Percentiles rank a stretch among this genome's conserved stretches.
Evolutionary conservation across 306 rosid species (phyloP).

Genomic region (Lathyrus aphaca): DNA sequence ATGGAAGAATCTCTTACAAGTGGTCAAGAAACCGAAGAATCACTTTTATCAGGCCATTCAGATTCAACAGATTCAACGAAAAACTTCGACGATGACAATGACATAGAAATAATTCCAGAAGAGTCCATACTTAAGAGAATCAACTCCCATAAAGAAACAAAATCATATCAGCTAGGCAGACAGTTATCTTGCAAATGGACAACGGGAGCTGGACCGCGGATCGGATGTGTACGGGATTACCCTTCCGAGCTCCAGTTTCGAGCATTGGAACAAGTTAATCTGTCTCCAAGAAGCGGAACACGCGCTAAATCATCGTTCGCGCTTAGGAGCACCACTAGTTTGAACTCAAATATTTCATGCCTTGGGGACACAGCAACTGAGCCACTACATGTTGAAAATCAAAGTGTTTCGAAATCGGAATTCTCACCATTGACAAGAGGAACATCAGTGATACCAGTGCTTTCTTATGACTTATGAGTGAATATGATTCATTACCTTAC

Average conservation of each 20-base stretch:
- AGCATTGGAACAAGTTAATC: slow-evolving; percentile 83
- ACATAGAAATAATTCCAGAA: slow-evolving; percentile 57
- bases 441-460: slow-evolving; percentile 46
- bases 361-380: slow-evolving; percentile 40
- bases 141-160: slow-evolving; percentile 72
- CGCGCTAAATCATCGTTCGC: slow-evolving; percentile 45
- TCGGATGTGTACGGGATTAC: slow-evolving; percentile 88
- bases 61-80: slow-evolving; percentile 35
- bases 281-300: slow-evolving; percentile 72
- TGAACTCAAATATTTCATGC: slow-evolving; percentile 46
- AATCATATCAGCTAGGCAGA: slow-evolving; percentile 85
- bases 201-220: slow-evolving; percentile 96
- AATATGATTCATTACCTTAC: slow-evolving; percentile 37
- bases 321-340: slow-evolving; percentile 40
- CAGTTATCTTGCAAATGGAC: slow-evolving; percentile 97
- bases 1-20: slow-evolving; percentile 40
- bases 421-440: slow-evolving; percentile 57
- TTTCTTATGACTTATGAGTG: slow-evolving; percentile 41
- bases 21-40: slow-evolving; percentile 38
- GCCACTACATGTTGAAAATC: slow-evolving; percentile 30
- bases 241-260: slow-evolving; percentile 81
- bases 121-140: slow-evolving; percentile 79
- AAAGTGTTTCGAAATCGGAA: slow-evolving; percentile 38
- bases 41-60: slow-evolving; percentile 31
- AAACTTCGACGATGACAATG: slow-evolving; percentile 42